Percentiles rank a stretch among this genome's conserved stretches.
These are phyloP conservation scores for Vitis hybrid DNA, from an alignment of 177 flowering plant species.

Conservation along the genomic window DNA sequence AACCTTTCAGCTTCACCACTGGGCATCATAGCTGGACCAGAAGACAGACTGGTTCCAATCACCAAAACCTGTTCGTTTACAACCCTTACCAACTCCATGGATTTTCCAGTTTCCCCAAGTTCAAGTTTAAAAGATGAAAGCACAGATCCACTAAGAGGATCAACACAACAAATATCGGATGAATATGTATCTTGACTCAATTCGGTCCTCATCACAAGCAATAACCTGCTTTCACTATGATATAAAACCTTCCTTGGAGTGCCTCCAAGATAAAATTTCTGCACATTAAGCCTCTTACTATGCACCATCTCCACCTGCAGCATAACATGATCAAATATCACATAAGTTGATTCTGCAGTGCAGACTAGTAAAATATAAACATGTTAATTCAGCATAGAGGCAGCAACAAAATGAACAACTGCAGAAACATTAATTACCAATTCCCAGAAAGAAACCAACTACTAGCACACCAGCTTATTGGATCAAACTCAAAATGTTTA, in stretches of 20 bases:
- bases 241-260: slow-evolving; percentile 90
- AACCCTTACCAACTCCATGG: slow-evolving; percentile 83
- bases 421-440: too few relatives aligned
- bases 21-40: slow-evolving; percentile 93
- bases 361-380: not conserved
- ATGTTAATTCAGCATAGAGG: too few relatives aligned
- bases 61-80: slow-evolving; percentile 80
- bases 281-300: slow-evolving; percentile 92
- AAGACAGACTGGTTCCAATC: slow-evolving; percentile 81
- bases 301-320: slow-evolving; percentile 95
- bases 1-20: slow-evolving; percentile 99
- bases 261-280: slow-evolving; percentile 84
- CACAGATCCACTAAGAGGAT: slow-evolving; percentile 82
- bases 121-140: slow-evolving; percentile 63
- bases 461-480: too few relatives aligned
- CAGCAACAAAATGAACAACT: not conserved
- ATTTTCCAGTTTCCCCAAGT: slow-evolving; percentile 83
- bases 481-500: too few relatives aligned
- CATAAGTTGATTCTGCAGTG: not conserved
- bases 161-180: slow-evolving; percentile 91
- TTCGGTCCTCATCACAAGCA: slow-evolving; percentile 91
- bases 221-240: slow-evolving; percentile 78
- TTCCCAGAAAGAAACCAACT: too few relatives aligned
- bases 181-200: slow-evolving; percentile 46
- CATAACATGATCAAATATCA: slow-evolving; percentile 14